A percentile compares a stretch with the other conserved stretches of the same genome.
These are phyloP conservation scores for Erysimum pusillum DNA, from an alignment of 441 rosid species.

Conservation along the genomic window DNA sequence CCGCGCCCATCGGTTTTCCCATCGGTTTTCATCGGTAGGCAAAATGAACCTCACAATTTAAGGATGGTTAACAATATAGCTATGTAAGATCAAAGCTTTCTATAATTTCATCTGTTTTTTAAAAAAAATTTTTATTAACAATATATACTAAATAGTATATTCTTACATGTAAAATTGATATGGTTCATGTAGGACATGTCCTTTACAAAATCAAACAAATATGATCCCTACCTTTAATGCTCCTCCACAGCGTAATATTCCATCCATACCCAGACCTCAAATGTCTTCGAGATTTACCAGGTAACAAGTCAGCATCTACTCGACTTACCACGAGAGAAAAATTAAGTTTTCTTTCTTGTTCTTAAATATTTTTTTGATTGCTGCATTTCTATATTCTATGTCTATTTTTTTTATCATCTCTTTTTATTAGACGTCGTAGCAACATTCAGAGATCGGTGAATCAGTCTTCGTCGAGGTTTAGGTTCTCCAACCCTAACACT, in stretches of 20 bases:
- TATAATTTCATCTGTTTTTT: not conserved
- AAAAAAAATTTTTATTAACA: not conserved
- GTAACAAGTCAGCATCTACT: not conserved
- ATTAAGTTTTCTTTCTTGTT: not conserved
- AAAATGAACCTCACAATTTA: not conserved
- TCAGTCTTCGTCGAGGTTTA: slow-evolving; percentile 1
- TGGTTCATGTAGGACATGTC: not conserved
- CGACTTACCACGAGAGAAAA: not conserved
- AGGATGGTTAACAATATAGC: not conserved
- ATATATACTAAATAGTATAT: not conserved
- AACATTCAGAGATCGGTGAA: not conserved
- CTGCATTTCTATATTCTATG: not conserved
- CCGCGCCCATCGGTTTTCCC: not conserved
- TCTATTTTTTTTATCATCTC: not conserved
- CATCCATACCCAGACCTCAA: not conserved
- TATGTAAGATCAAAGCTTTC: slow-evolving; percentile 6
- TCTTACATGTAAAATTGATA: not conserved
- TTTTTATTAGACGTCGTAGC: not conserved
- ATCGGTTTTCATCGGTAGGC: not conserved
- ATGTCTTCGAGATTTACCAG: not conserved
- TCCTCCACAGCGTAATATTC: not conserved
- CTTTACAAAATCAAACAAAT: not conserved
- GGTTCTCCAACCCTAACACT: not conserved
- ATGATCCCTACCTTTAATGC: not conserved
- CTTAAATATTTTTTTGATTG: not conserved